Conservation (phyloP, 2,329 filamentous ascomycete species). For the Xylaria sp. region DNA sequence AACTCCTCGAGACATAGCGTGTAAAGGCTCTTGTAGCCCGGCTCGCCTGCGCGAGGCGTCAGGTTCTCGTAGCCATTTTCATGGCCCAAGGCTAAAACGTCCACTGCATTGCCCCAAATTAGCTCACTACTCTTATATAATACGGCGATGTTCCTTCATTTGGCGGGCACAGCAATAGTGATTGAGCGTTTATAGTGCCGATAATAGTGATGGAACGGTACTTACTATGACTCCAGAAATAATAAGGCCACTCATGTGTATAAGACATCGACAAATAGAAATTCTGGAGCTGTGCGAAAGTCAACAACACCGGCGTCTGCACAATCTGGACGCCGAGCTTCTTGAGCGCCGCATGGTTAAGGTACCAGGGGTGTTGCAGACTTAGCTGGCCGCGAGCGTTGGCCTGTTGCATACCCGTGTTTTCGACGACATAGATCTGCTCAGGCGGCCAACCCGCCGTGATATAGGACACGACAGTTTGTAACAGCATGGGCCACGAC, state of each 20-base stretch:
- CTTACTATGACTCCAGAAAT: constrained; percentile 64
- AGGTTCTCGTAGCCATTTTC: constrained; percentile 53
- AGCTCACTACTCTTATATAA: constrained; percentile 8
- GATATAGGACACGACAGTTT: constrained; percentile 66
- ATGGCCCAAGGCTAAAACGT: constrained; percentile 58
- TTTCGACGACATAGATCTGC: constrained; percentile 68
- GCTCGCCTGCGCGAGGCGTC: constrained; percentile 48
- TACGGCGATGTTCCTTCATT: background rate
- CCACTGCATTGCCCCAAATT: constrained; percentile 48
- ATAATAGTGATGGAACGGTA: background rate
- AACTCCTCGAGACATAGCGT: constrained; percentile 53
- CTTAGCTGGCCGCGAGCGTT: constrained; percentile 60
- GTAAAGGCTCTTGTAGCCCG: constrained; percentile 56
- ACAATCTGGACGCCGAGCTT: constrained; percentile 64
- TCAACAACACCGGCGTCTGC: constrained; percentile 62
- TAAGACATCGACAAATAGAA: constrained; percentile 61
- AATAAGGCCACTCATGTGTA: constrained; percentile 57
- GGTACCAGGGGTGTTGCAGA: constrained; percentile 65
- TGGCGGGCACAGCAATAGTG: no score
- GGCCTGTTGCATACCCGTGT: constrained; percentile 65
- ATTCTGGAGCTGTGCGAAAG: constrained; percentile 66
- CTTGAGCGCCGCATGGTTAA: constrained; percentile 62
- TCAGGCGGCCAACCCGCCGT: constrained; percentile 67
- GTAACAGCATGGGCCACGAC: constrained; percentile 64
- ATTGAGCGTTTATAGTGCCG: background rate